Percentiles rank a stretch among this genome's conserved stretches.
Conservation (phyloP, 345 rosid species). For the Ceriops tagal region DNA sequence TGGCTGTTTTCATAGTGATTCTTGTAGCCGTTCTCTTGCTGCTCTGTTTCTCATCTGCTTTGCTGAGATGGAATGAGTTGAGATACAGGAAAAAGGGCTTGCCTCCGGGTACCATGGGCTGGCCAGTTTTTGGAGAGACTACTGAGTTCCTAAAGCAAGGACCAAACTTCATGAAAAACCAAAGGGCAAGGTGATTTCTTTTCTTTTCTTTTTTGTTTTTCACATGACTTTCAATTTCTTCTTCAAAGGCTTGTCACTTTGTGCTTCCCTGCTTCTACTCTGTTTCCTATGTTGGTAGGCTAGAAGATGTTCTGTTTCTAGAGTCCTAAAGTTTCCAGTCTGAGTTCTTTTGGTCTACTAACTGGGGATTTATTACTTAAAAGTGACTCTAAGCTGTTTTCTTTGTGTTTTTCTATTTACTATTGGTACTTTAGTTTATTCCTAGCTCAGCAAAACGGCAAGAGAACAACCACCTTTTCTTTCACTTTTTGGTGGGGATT, state of each 20-base stretch:
- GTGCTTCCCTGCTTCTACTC: conserved; percentile 1
- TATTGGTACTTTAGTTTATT: not conserved
- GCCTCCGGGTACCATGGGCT: conserved; percentile 94
- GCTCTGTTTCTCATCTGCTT: conserved; percentile 47
- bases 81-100: conserved; percentile 52
- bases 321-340: not conserved
- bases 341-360: not conserved
- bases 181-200: conserved; percentile 48
- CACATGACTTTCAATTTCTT: not conserved
- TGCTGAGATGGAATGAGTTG: conserved; percentile 70
- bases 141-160: conserved; percentile 73
- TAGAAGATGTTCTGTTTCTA: not conserved
- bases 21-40: conserved; percentile 21
- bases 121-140: conserved; percentile 86
- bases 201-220: not conserved
- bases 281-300: not conserved
- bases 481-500: conserved; percentile 16
- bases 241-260: not conserved
- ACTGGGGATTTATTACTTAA: conserved; percentile 3
- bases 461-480: not conserved
- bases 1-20: conserved; percentile 60
- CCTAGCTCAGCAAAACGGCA: not conserved
- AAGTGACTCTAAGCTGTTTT: not conserved
- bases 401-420: not conserved
- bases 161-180: conserved; percentile 72